These are phyloP conservation scores for Pelargonium fulgidum DNA, from an alignment of 441 rosid species.

Conservation along the genomic window DNA sequence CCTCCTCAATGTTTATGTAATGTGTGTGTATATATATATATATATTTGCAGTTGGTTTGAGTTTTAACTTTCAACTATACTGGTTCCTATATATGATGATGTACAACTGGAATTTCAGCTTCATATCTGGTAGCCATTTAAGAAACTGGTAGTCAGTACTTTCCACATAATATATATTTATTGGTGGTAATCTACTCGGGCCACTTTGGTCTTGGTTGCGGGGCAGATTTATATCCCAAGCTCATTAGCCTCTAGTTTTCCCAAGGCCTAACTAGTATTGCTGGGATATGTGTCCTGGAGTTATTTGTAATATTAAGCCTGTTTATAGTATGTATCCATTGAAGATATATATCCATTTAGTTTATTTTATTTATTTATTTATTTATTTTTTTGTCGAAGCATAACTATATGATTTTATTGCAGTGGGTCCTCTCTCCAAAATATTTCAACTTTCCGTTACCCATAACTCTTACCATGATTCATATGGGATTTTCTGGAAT, in stretches of 20 bases:
- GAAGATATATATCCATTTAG: too few species aligned
- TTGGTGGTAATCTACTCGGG: not conserved
- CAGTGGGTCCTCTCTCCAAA: slow-evolving; percentile 99
- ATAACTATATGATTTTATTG: slow-evolving; percentile 27
- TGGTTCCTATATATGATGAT: not conserved
- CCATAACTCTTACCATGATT: slow-evolving; percentile 94
- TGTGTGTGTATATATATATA: not conserved
- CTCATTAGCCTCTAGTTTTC: not conserved
- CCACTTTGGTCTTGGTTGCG: not conserved
- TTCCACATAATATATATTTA: not conserved
- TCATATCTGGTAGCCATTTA: not conserved
- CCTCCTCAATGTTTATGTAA: not conserved
- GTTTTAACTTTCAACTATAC: not conserved
- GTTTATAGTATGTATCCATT: not conserved
- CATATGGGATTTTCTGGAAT: slow-evolving; percentile 93
- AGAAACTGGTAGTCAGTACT: not conserved
- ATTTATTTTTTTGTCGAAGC: not conserved
- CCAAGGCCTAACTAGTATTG: not conserved
- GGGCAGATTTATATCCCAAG: not conserved
- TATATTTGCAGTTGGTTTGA: not conserved
- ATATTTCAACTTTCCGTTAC: slow-evolving; percentile 87
- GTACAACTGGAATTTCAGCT: not conserved
- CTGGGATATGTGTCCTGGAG: not conserved
- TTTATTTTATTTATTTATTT: too few species aligned
- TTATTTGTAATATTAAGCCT: not conserved